Evolutionary conservation across 148 eudicot species (phyloP).

Genomic region (Simmondsia chinensis): DNA sequence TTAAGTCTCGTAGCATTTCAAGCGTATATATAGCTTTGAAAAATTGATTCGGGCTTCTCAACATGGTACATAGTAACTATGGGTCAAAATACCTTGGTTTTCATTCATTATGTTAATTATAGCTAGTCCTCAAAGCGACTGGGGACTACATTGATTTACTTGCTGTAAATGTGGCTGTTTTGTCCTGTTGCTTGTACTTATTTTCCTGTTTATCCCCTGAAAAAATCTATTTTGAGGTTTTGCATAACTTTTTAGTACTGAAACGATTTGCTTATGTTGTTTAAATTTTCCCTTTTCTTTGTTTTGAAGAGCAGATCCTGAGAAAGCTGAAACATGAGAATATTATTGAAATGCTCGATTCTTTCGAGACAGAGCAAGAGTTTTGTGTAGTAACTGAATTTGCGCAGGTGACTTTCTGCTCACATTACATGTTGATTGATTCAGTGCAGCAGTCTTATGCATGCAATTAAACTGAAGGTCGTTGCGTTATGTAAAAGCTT

Average conservation of each 20-base stretch:
- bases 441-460: not conserved
- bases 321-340: slow-evolving; percentile 95
- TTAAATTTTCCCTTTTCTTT: not conserved
- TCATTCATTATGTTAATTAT: too few species aligned
- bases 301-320: slow-evolving; percentile 44
- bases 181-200: too few species aligned
- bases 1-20: too few species aligned
- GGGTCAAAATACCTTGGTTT: too few species aligned
- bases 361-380: slow-evolving; percentile 91
- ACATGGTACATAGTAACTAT: too few species aligned
- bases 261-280: not conserved
- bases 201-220: too few species aligned
- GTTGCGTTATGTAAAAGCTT: not conserved
- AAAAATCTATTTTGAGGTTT: not conserved
- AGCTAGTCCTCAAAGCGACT: too few species aligned
- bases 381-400: slow-evolving; percentile 97
- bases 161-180: too few species aligned
- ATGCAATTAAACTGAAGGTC: not conserved
- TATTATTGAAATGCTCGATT: slow-evolving; percentile 93
- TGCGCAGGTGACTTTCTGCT: slow-evolving; percentile 59
- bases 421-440: not conserved
- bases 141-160: too few species aligned
- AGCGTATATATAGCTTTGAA: too few species aligned
- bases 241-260: not conserved
- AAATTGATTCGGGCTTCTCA: too few species aligned